Conservation (phyloP, 805 yeast genomes). For the Yarrowia porcina region DNA sequence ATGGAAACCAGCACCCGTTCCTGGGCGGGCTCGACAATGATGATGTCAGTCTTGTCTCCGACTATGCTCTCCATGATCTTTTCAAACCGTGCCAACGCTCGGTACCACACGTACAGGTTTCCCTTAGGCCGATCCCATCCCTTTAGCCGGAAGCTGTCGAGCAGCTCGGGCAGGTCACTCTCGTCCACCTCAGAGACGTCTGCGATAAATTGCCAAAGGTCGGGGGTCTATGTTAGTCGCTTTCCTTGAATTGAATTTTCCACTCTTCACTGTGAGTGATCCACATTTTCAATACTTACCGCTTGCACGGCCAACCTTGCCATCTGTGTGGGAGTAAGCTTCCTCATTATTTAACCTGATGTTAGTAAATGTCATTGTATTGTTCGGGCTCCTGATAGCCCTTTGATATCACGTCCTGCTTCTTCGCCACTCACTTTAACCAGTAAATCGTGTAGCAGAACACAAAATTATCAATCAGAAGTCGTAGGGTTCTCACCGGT, state of each 20-base stretch:
- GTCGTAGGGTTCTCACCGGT: constrained; percentile 7
- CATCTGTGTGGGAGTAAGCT: constrained; percentile 18
- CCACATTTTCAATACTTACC: background rate
- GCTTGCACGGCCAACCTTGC: constrained; percentile 21
- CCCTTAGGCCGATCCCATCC: constrained; percentile 63
- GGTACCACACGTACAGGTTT: constrained; percentile 72
- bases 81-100: constrained; percentile 73
- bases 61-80: constrained; percentile 55
- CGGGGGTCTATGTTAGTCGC: constrained; percentile 27
- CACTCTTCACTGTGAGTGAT: background rate
- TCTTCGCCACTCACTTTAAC: constrained; percentile 10
- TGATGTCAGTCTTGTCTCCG: constrained; percentile 36
- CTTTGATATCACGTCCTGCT: background rate
- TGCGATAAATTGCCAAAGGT: constrained; percentile 29
- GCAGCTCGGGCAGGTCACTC: constrained; percentile 43
- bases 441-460: background rate
- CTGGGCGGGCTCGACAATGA: constrained; percentile 47
- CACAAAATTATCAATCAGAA: background rate
- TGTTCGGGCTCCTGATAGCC: too few species aligned
- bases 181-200: constrained; percentile 36
- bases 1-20: constrained; percentile 49
- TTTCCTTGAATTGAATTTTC: background rate
- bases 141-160: constrained; percentile 40
- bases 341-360: constrained; percentile 13
- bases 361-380: background rate